Base-by-base conservation (phyloP, 164 flowering plant genomes). In the Protea cynaroides region DNA sequence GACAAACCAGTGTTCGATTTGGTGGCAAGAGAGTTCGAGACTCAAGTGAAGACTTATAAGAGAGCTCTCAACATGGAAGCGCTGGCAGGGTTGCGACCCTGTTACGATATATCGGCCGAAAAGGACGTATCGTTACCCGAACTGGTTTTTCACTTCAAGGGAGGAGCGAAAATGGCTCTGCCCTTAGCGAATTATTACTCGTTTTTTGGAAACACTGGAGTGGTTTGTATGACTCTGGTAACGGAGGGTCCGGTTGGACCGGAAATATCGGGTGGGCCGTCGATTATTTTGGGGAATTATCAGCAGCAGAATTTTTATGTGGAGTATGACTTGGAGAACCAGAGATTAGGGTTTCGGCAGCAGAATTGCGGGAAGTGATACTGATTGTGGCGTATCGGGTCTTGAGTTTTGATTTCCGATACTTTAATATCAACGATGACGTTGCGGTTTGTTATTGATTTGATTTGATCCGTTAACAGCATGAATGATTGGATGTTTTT, bases 121-220 rank as follows among this genome's bases (percentile, higher is more conserved):
- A 37, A 73, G 18, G 8, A 72, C 19, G 55, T 78, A 8, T 3
- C n/a, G 40, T 58, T 87, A 12, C 97, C 97, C 54, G 72, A 75
- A 18, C 55, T 91, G 64, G 60, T 36, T 5, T 76, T 91, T 8
- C 79, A 77, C 7, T 91, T 91, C 59, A 86, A 88, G 51, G 97
- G 95, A 0, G 95, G 95, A 0, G 89, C 86, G 0, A 71, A 77
- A 34, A 77, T 85, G 90, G 71, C 21, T 22, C 58, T 88, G 47
- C 91, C 97, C 11, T n/a, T 78, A 49, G 71, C 74, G 25, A 88
- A 88, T 73, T 91, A 82, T 57, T 77, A 87, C 22, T 65, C 92
- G 1, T n/a, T 78, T 1, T 49, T 78, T 24, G 77, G 66, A 1
- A 50, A 66, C 13, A 5, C 43, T 0, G 75, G 62, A 2, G 83